Percentiles rank a stretch among this genome's conserved stretches.
phyloP scores from a whole-genome alignment of 371 early-diverging fungal genomes.

The Syncephalastrum monosporum region DNA sequence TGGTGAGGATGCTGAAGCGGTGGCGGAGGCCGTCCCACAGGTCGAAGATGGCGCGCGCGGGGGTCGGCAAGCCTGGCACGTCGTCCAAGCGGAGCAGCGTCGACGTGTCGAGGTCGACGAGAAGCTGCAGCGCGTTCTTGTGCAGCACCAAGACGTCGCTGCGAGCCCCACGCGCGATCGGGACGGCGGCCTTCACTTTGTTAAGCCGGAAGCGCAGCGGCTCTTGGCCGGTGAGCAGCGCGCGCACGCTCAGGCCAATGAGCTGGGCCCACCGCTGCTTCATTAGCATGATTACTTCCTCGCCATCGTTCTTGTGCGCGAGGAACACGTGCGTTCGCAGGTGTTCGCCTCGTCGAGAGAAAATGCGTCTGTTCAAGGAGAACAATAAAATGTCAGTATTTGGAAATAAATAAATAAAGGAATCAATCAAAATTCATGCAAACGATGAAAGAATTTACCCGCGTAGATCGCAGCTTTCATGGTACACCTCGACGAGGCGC shows the following conservation, averaged over 20 bases:
- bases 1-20: slow-evolving; percentile 6
- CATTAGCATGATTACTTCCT: slow-evolving; percentile 17
- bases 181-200: slow-evolving; percentile 7
- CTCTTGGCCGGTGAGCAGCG: slow-evolving; percentile 6
- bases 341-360: not conserved
- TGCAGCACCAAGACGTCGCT: slow-evolving; percentile 8
- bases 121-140: slow-evolving; percentile 4
- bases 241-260: slow-evolving; percentile 5
- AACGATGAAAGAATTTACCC: too few species aligned
- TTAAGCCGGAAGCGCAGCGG: not conserved
- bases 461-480: too few species aligned
- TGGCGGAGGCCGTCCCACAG: slow-evolving; percentile 1
- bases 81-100: slow-evolving; percentile 4
- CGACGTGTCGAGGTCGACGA: slow-evolving; percentile 7
- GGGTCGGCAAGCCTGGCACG: not conserved
- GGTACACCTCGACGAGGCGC: too few species aligned
- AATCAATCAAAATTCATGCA: too few species aligned
- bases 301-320: slow-evolving; percentile 11
- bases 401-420: too few species aligned
- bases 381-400: too few species aligned
- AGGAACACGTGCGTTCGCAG: slow-evolving; percentile 9
- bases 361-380: too few species aligned
- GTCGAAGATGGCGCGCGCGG: not conserved
- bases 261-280: slow-evolving; percentile 9
- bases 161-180: slow-evolving; percentile 5